Conservation (phyloP, 2,329 filamentous ascomycete species). For the Pseudohalonectria lignicola region DNA sequence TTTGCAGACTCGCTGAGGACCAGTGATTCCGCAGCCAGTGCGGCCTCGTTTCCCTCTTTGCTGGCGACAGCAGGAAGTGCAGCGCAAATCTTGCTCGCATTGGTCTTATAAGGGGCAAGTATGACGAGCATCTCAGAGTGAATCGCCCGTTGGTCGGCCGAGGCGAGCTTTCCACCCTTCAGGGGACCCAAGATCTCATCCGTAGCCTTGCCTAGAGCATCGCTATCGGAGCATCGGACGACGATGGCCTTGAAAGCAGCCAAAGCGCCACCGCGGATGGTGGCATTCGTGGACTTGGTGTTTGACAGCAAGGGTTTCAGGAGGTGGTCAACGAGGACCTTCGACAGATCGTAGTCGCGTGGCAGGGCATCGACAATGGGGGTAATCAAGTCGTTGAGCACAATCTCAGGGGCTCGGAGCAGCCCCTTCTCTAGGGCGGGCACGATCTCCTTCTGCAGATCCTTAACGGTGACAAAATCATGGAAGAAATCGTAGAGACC, state of each 20-base stretch:
- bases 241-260: slow-evolving; percentile 65
- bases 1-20: slow-evolving; percentile 56
- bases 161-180: slow-evolving; percentile 73
- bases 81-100: slow-evolving; percentile 55
- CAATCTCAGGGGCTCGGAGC: slow-evolving; percentile 79
- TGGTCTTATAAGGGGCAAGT: slow-evolving; percentile 46
- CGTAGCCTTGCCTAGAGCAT: slow-evolving; percentile 53
- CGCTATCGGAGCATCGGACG: slow-evolving; percentile 43
- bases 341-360: slow-evolving; percentile 63
- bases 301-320: slow-evolving; percentile 84
- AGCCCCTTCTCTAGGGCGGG: slow-evolving; percentile 82
- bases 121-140: slow-evolving; percentile 71
- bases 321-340: slow-evolving; percentile 58
- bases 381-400: slow-evolving; percentile 68
- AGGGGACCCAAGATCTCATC: slow-evolving; percentile 72
- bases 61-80: slow-evolving; percentile 57
- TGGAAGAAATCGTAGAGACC: slow-evolving; percentile 75
- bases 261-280: slow-evolving; percentile 65
- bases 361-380: slow-evolving; percentile 64
- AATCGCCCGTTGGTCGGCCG: slow-evolving; percentile 72
- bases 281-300: slow-evolving; percentile 77
- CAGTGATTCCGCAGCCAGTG: slow-evolving; percentile 63
- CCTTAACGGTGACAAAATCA: slow-evolving; percentile 60
- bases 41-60: slow-evolving; percentile 84
- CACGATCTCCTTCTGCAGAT: slow-evolving; percentile 64